These are phyloP conservation scores for Lactarius deliciosus DNA, from an alignment of 768 basidiomycete species.

Conservation along the genomic window DNA sequence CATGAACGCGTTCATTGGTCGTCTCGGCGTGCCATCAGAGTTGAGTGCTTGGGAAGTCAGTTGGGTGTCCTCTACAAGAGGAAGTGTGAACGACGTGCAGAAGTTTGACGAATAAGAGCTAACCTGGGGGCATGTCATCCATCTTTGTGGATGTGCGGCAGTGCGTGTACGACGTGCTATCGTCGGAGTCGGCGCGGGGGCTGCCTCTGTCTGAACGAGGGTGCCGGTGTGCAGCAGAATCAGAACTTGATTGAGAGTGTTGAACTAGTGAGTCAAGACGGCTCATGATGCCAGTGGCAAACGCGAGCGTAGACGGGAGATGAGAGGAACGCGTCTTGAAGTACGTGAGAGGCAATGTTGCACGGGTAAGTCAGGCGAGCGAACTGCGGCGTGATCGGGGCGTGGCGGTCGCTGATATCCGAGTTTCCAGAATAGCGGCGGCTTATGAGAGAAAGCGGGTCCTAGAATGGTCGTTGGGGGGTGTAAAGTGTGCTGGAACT, in stretches of 20 bases:
- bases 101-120: not conserved
- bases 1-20: conserved; percentile 95
- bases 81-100: conserved; percentile 7
- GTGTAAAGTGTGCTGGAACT: conserved; percentile 25
- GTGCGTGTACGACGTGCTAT: conserved; percentile 20
- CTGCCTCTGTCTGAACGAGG: conserved; percentile 23
- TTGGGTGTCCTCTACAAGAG: conserved; percentile 27
- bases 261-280: conserved; percentile 27
- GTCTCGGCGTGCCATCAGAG: conserved; percentile 83
- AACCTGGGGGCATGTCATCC: conserved; percentile 24
- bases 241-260: conserved; percentile 22
- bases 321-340: conserved; percentile 19
- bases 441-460: conserved; percentile 27
- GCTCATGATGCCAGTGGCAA: conserved; percentile 23
- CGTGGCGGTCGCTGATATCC: conserved; percentile 27
- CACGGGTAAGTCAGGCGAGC: conserved; percentile 25
- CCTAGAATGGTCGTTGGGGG: conserved; percentile 17
- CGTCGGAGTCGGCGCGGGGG: conserved; percentile 26
- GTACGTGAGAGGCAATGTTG: conserved; percentile 22
- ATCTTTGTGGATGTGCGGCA: conserved; percentile 19
- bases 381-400: conserved; percentile 31
- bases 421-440: conserved; percentile 24
- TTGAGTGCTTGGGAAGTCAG: conserved; percentile 80
- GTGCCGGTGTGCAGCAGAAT: conserved; percentile 20
- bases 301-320: conserved; percentile 15